Base-by-base conservation (phyloP, 306 rosid species). In the Cucumis melo region DNA sequence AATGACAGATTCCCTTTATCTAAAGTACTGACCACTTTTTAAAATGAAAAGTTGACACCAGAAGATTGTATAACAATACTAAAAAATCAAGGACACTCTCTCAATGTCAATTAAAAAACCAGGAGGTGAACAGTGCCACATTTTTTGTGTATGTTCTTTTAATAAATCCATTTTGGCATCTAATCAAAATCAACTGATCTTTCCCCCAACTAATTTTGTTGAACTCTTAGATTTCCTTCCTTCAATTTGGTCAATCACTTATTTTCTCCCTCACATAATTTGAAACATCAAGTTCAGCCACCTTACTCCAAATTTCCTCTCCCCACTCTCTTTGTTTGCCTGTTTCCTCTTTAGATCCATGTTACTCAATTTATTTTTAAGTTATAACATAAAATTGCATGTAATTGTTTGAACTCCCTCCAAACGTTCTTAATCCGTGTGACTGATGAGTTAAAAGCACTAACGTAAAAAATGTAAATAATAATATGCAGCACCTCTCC, bases 401-500 rank as follows among this genome's bases (percentile, higher is more conserved):
- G 1, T 20, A 20, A 56, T 56, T 56, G 61, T 56, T 56, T 56
- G 12, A 56, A 56, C 61, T 9, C 10, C 61, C 61, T 20, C 29
- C 29, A 29, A 61, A 62, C 39, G 44, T 19, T 62, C 20, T 19
- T 16, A 62, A 62, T 32, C 72, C 16, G 53, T 66, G 29, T 10
- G 34, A 66, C 10, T 23, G 17, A 39, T 1, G 19, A 20, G 73
- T 41, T 10, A 11, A 66, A 10, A 41, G 1, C 4, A 38, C 11
- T 10, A 27, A 7, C 8, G 10, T 16, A 20, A 10, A 4, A 56
- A 56, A n/a, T 4, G 12, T 9, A 57, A 57, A 20, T 10, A 58
- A 4, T 16, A 15, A 34, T 17, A 63, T 64, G 11, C 67, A 53
- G 6, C 79, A 88, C 96, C 98, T 94, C 98, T 44, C 98, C 96